Evolutionary conservation across 2,329 filamentous ascomycete genomes (phyloP).

Genomic region (Pseudocercospora crystallina): DNA sequence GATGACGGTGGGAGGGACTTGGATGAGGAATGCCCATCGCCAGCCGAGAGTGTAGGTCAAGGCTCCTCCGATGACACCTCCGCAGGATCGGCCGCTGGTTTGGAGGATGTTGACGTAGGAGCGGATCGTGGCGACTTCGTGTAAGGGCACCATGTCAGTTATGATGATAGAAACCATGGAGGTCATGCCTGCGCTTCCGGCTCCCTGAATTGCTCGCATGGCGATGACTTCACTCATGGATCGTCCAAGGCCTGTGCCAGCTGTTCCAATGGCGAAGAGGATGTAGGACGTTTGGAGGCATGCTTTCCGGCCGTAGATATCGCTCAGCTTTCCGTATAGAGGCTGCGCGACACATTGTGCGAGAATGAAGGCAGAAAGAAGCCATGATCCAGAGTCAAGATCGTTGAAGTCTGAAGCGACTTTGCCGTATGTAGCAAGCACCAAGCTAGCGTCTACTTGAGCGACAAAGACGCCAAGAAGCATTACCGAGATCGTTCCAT

Average conservation of each 20-base stretch:
- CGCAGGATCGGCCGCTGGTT: constrained; percentile 51
- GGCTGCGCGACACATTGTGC: constrained; percentile 44
- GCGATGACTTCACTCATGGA: constrained; percentile 43
- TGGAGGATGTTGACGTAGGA: constrained; percentile 54
- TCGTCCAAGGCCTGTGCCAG: constrained; percentile 38
- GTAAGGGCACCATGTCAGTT: constrained; percentile 50
- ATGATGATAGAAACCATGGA: constrained; percentile 50
- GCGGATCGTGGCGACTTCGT: constrained; percentile 50
- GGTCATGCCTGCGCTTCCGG: constrained; percentile 47
- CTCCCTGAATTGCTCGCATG: constrained; percentile 43
- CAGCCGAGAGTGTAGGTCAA: constrained; percentile 64
- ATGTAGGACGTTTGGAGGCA: constrained; percentile 42
- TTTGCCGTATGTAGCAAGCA: constrained; percentile 65
- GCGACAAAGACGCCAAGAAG: constrained; percentile 62
- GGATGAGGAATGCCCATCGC: constrained; percentile 63
- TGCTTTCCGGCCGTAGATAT: constrained; percentile 47
- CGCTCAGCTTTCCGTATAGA: constrained; percentile 47
- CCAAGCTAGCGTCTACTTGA: constrained; percentile 63
- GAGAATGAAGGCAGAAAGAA: constrained; percentile 46
- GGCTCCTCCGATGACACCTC: constrained; percentile 60
- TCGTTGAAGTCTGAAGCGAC: constrained; percentile 49
- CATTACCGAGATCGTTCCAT: constrained; percentile 32
- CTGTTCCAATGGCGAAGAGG: constrained; percentile 45
- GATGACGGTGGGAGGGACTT: constrained; percentile 55
- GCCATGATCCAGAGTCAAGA: constrained; percentile 44